phyloP scores from a whole-genome alignment of 129 eudicot genomes.

The Chrysanthemum seticuspe region DNA sequence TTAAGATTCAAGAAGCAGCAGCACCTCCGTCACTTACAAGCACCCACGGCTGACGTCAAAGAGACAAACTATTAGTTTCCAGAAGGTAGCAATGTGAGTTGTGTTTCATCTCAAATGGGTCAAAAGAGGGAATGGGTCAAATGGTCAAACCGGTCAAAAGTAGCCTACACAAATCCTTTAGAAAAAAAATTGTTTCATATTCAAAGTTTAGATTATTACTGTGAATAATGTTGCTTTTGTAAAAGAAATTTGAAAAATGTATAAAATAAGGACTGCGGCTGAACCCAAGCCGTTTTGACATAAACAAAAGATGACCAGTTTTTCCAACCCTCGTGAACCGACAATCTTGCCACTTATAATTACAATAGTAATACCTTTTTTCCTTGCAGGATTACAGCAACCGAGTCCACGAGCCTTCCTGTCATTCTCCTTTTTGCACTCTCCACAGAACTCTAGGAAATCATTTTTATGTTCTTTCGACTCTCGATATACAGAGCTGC shows the following conservation, averaged over 20 bases:
- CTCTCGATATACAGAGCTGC: slow-evolving; percentile 86
- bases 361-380: slow-evolving; percentile 46
- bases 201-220: too few relatives aligned
- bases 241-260: not conserved
- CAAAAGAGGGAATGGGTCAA: too few relatives aligned
- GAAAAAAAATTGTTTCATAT: too few relatives aligned
- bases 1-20: slow-evolving; percentile 27
- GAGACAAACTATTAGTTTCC: not conserved
- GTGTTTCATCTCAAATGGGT: too few relatives aligned
- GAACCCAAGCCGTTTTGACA: too few relatives aligned
- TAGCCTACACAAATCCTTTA: too few relatives aligned
- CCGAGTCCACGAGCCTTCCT: slow-evolving; percentile 57
- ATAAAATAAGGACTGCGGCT: too few relatives aligned
- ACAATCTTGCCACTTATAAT: too few relatives aligned
- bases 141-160: not conserved
- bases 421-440: slow-evolving; percentile 77
- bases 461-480: slow-evolving; percentile 74
- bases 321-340: too few relatives aligned
- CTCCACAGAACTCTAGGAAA: slow-evolving; percentile 72
- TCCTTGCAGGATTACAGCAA: slow-evolving; percentile 34
- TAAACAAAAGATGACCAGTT: too few relatives aligned
- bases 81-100: not conserved
- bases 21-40: slow-evolving; percentile 41
- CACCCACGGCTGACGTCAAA: slow-evolving; percentile 42
- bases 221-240: too few relatives aligned